Evolutionary conservation across 768 basidiomycete species (phyloP).

Genomic region (Mycena albidolilacea): DNA sequence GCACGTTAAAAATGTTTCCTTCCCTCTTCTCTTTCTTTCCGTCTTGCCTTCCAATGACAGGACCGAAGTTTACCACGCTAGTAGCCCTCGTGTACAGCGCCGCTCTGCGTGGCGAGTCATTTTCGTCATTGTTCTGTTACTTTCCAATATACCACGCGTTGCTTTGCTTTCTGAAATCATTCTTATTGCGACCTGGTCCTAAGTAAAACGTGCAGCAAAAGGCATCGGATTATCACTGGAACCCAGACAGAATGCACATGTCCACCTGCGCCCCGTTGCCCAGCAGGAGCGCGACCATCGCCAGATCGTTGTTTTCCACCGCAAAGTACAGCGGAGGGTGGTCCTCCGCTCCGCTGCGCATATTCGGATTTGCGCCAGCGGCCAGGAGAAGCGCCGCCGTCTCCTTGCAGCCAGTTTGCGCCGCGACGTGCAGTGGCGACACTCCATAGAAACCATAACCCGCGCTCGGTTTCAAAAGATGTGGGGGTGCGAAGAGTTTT

Average conservation of each 20-base stretch:
- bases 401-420: background rate
- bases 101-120: too few species aligned
- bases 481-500: background rate
- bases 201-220: too few species aligned
- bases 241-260: background rate
- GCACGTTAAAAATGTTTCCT: too few species aligned
- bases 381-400: conserved; percentile 1
- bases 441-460: background rate
- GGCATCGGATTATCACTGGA: too few species aligned
- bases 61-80: too few species aligned
- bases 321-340: background rate
- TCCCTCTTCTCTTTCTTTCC: too few species aligned
- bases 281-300: conserved; percentile 2
- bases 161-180: too few species aligned
- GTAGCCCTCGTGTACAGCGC: too few species aligned
- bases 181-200: too few species aligned
- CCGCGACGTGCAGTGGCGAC: background rate
- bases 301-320: background rate
- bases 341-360: background rate
- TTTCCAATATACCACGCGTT: too few species aligned
- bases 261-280: background rate
- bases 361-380: background rate
- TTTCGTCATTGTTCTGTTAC: too few species aligned
- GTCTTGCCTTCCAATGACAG: too few species aligned
- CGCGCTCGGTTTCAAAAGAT: background rate